phyloP scores from a whole-genome alignment of 1,139 yeast genomes.

The Candida albicans region DNA sequence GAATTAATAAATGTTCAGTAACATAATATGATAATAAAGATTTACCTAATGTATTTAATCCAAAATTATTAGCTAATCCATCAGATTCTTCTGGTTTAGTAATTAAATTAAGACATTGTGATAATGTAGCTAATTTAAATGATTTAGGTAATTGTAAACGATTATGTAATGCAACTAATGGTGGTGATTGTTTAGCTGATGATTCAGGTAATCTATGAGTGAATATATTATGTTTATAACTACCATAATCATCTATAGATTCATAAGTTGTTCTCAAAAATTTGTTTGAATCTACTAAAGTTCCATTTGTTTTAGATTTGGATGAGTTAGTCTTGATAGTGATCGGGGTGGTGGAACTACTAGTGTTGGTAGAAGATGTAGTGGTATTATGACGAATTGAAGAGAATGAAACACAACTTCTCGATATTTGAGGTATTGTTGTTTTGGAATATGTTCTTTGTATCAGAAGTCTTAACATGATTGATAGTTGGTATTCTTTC shows the following conservation, averaged over 20 bases:
- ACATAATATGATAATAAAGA: slow-evolving; percentile 74
- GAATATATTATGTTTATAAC: slow-evolving; percentile 42
- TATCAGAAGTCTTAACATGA: slow-evolving; percentile 5
- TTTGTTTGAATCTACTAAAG: background rate
- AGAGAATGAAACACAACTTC: background rate
- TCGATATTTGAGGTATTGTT: background rate
- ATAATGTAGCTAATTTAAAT: slow-evolving; percentile 66
- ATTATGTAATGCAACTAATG: slow-evolving; percentile 75
- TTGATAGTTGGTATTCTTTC: background rate
- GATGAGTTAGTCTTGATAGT: background rate
- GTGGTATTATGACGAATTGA: background rate
- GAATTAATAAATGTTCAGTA: slow-evolving; percentile 67
- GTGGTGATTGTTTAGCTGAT: slow-evolving; percentile 57
- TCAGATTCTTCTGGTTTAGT: slow-evolving; percentile 26
- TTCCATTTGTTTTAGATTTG: background rate
- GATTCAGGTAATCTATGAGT: slow-evolving; percentile 52
- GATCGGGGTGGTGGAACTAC: background rate
- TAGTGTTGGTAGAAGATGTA: background rate
- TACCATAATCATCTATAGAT: slow-evolving; percentile 38
- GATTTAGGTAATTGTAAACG: slow-evolving; percentile 62
- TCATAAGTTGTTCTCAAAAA: slow-evolving; percentile 33
- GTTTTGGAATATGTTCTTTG: slow-evolving; percentile 2
- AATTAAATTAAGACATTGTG: slow-evolving; percentile 66
- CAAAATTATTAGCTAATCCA: slow-evolving; percentile 68
- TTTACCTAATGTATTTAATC: slow-evolving; percentile 81